Base-by-base conservation (phyloP, 345 rosid genomes). In the Lepidium didymum region DNA sequence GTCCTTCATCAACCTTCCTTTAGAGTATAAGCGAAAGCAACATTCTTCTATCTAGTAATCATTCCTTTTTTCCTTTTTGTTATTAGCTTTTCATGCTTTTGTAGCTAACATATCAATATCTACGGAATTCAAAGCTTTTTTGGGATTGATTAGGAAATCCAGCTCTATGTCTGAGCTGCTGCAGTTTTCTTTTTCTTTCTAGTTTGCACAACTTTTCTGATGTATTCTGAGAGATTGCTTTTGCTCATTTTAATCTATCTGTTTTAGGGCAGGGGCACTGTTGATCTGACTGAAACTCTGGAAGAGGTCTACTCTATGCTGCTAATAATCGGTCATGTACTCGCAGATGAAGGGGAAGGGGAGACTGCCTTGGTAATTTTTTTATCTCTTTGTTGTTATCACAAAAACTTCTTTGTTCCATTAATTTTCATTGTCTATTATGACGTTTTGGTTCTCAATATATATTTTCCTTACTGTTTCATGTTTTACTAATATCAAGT, bases 331-430 rank as follows among this genome's bases (percentile, higher is more conserved):
- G 99, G 99, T 67, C 97, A 94, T 80, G 86, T 94, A 61, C 91
- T 94, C 79, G 97, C 95, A 45, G 99, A 94, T 81, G 99, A 94
- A 82, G 96, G 97, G 67, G 97, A 94, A 70, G 97, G 99, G 67
- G 99, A 94, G 81, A 94, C 97, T 7, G 97, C 99, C 58, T 58
- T 94, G 97, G 99, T 94, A 87, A 58, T 27, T 74, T 13, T 36
- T 70, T 74, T 69, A 13, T 68, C 50, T 65, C 57, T 16, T 50
- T 49, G 45, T 51, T 58, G 46, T 66, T 68, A 62, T 37, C 51
- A 64, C 52, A 10, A n/a, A 52, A 56, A 18, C 14, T 15, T 41
- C 29, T 42, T 58, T 34, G 35, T 35, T 60, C 43, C 50, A 53
- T 52, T 66, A 41, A 0, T 9, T 54, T 43, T 50, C 4, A 4